Conservation (phyloP, 495 filamentous ascomycete genomes). For the Penicillium cinerascens region DNA sequence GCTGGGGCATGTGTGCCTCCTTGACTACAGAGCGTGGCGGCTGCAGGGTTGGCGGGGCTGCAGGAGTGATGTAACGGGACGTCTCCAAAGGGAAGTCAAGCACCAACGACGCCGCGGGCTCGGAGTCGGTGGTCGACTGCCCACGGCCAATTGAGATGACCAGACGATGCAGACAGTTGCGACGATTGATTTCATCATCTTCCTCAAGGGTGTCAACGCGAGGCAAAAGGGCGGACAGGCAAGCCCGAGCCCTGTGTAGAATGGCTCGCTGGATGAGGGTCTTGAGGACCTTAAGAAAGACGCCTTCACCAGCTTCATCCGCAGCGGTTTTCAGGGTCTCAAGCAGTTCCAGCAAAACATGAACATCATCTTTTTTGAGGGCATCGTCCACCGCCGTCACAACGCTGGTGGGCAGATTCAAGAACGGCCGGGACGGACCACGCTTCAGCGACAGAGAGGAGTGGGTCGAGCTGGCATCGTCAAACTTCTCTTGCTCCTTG, state of each 20-base stretch:
- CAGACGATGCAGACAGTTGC: conserved; percentile 88
- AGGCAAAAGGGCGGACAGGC: conserved; percentile 64
- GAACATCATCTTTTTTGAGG: conserved; percentile 68
- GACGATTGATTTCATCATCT: conserved; percentile 85
- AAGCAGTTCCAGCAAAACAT: conserved; percentile 56
- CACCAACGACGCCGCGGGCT: conserved; percentile 38
- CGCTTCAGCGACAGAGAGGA: conserved; percentile 70
- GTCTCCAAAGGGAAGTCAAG: conserved; percentile 51
- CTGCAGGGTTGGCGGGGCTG: conserved; percentile 59
- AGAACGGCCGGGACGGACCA: conserved; percentile 62
- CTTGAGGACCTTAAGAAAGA: conserved; percentile 62
- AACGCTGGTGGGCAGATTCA: conserved; percentile 62
- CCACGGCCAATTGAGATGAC: conserved; percentile 84
- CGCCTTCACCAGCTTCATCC: conserved; percentile 41
- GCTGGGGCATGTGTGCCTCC: conserved; percentile 53
- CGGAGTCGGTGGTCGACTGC: conserved; percentile 57
- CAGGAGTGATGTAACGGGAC: conserved; percentile 72
- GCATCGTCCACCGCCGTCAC: conserved; percentile 75
- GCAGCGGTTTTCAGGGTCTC: conserved; percentile 50
- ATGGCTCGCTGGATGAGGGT: conserved; percentile 84
- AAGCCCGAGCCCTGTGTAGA: conserved; percentile 61
- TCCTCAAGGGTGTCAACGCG: conserved; percentile 71
- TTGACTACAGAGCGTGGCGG: conserved; percentile 55
- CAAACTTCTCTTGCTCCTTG: conserved; percentile 63
- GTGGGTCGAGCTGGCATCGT: conserved; percentile 68